Percentiles rank a stretch among this genome's conserved stretches.
phyloP scores from a whole-genome alignment of 2,329 filamentous ascomycete species.

The Exserohilum turcica region DNA sequence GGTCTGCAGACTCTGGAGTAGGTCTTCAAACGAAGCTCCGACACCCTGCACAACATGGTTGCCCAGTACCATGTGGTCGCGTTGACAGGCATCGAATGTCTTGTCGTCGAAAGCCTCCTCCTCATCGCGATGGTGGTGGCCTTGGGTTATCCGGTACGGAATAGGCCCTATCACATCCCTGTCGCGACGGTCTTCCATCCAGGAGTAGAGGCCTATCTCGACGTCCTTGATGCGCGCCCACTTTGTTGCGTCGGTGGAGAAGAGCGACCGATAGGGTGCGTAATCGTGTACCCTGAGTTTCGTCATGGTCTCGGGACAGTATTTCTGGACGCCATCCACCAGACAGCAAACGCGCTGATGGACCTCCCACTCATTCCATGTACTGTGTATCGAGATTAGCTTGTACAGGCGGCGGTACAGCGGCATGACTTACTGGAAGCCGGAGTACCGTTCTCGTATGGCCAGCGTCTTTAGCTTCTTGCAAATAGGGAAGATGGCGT shows the following conservation, averaged over 20 bases:
- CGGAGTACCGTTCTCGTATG: conserved; percentile 42
- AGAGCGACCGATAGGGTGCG: conserved; percentile 42
- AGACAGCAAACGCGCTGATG: conserved; percentile 46
- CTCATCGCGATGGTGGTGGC: conserved; percentile 42
- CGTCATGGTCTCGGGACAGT: conserved; percentile 40
- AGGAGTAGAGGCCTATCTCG: conserved; percentile 41
- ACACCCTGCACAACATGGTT: conserved; percentile 43
- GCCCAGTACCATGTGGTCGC: conserved; percentile 43
- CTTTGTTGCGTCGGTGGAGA: conserved; percentile 39
- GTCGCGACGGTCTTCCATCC: conserved; percentile 45
- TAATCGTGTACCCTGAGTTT: conserved; percentile 45
- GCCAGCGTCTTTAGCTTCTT: conserved; percentile 39
- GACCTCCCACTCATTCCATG: conserved; percentile 47
- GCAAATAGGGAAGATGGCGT: conserved; percentile 41
- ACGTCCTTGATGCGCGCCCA: conserved; percentile 40
- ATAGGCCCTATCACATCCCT: conserved; percentile 41
- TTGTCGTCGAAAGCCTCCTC: conserved; percentile 46
- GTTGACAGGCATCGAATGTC: conserved; percentile 38
- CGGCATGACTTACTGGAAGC: conserved; percentile 32
- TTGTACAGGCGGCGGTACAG: background rate
- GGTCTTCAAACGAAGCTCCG: conserved; percentile 40
- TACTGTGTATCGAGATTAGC: conserved; percentile 22
- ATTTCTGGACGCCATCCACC: conserved; percentile 38
- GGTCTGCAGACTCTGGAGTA: conserved; percentile 38
- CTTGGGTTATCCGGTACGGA: conserved; percentile 41